Evolutionary conservation across 768 basidiomycete species (phyloP).

Genomic region (Trametes sanguinea): DNA sequence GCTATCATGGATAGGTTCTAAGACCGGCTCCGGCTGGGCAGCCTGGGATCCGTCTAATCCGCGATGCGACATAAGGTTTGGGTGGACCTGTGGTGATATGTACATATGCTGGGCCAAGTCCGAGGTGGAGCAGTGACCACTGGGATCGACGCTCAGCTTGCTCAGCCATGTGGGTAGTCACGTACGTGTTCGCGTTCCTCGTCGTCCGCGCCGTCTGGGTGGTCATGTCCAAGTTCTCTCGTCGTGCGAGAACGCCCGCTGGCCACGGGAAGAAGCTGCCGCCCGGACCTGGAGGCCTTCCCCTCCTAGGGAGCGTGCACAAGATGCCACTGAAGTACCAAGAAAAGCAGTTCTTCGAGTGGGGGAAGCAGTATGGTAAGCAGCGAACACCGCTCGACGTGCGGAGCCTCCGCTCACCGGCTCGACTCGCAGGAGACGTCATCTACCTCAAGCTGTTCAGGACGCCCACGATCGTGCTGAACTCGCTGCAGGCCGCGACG

Average conservation of each 20-base stretch:
- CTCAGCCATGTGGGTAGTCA: too few relatives aligned
- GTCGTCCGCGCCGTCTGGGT: too few relatives aligned
- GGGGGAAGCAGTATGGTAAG: constrained; percentile 22
- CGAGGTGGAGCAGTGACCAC: too few relatives aligned
- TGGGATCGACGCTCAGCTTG: too few relatives aligned
- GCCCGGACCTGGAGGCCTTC: constrained; percentile 23
- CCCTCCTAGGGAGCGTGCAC: constrained; percentile 23
- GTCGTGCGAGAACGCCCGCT: too few relatives aligned
- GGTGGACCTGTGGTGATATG: too few relatives aligned
- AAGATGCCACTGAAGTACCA: constrained; percentile 20
- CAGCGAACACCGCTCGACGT: neutral
- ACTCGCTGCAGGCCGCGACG: constrained; percentile 24
- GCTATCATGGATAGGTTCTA: too few relatives aligned
- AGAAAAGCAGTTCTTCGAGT: constrained; percentile 15
- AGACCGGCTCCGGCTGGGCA: too few relatives aligned
- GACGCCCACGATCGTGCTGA: constrained; percentile 29
- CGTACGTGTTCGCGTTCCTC: too few relatives aligned
- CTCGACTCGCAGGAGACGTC: constrained; percentile 21
- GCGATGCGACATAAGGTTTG: neutral
- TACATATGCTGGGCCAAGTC: too few relatives aligned
- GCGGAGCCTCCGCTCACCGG: neutral
- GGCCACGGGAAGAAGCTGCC: neutral
- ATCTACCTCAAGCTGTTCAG: constrained; percentile 23
- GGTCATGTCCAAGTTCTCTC: too few relatives aligned
- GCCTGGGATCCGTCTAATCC: neutral